Evolutionary conservation across 2,329 filamentous ascomycete genomes (phyloP), one percentile per base, ranked within the genome.

Genomic region (Knufia petricola): DNA sequence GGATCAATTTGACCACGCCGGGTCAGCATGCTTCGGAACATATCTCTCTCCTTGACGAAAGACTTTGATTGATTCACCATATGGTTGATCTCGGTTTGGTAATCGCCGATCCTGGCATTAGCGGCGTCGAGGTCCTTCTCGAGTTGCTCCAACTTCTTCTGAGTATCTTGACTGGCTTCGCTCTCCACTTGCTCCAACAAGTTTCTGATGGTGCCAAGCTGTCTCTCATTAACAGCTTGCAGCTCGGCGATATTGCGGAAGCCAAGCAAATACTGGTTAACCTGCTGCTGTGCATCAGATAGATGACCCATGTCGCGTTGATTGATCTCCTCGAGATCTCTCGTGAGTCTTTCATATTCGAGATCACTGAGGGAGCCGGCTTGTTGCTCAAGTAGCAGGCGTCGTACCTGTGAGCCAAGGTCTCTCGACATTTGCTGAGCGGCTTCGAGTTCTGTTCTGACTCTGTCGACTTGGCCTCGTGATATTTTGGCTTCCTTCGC

Each of bases 11-110:
- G 77, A 15, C 80, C 79, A 50, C 81, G 76, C 53, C 92, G 85
- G 57, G 90, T 85, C 24, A 95, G 77, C 72, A 96, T 89, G 46
- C 89, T 87, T 19, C 90, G 82, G 81, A 95, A 96, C 79, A 95
- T 95, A 63, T 98, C 90, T 53, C 92, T 83, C 69, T 98, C 92
- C 59, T 88, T 87, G 63, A 92, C 87, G 64, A 94, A 95, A 64
- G 87, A 94, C 70, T 95, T 87, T 55, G 88, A 85, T 50, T 89
- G 86, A 24, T 84, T 81, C 37, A 84, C 80, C 56, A 95, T 82
- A 10, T 85, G 85, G 57, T 83, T 79, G 46, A 94, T 79, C 63
- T 95, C 88, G 55, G 95, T 90, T 50, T 87, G 81, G 64, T 82
- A 90, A 64, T 84, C 81, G 56, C 83, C 76, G 20, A 94, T 75